phyloP scores from a whole-genome alignment of 2,329 filamentous ascomycete species.

The Epichloe typhina region DNA sequence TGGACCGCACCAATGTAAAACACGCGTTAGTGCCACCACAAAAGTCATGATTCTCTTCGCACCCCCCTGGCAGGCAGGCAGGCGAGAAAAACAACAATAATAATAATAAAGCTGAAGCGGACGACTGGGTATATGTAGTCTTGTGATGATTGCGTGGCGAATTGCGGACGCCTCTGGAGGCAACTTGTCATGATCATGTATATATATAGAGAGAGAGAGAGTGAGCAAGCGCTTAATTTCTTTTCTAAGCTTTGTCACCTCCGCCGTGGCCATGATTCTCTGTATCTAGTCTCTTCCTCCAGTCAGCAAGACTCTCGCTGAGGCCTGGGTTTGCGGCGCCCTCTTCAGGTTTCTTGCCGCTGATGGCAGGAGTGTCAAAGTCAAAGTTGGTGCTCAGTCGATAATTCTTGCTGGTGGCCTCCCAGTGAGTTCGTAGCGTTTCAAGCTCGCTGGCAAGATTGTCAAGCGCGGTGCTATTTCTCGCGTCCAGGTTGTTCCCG shows the following conservation, averaged over 20 bases:
- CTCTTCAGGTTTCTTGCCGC: conserved; percentile 31
- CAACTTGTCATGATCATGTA: neutral
- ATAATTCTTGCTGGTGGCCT: conserved; percentile 91
- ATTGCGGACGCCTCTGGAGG: conserved; percentile 7
- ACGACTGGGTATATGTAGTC: conserved; percentile 17
- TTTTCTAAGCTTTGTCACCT: conserved; percentile 3
- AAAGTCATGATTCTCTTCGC: neutral
- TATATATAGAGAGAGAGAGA: too few relatives aligned
- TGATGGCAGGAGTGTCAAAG: conserved; percentile 45
- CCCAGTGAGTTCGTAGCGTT: conserved; percentile 81
- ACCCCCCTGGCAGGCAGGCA: conserved; percentile 7
- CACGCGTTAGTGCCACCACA: neutral
- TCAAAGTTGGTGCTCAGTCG: conserved; percentile 82
- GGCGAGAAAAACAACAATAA: neutral
- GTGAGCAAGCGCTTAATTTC: too few relatives aligned
- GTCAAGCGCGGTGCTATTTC: conserved; percentile 63
- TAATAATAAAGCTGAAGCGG: conserved; percentile 10
- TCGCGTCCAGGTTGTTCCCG: conserved; percentile 32
- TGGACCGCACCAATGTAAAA: neutral
- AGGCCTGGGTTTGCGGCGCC: conserved; percentile 31
- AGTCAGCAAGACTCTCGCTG: conserved; percentile 63
- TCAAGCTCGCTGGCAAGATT: conserved; percentile 87
- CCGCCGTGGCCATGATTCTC: conserved; percentile 25
- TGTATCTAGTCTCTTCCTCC: conserved; percentile 63
- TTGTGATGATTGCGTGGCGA: conserved; percentile 18